phyloP scores from a whole-genome alignment of 2,329 filamentous ascomycete genomes.

The Cryphonectria parasitica region DNA sequence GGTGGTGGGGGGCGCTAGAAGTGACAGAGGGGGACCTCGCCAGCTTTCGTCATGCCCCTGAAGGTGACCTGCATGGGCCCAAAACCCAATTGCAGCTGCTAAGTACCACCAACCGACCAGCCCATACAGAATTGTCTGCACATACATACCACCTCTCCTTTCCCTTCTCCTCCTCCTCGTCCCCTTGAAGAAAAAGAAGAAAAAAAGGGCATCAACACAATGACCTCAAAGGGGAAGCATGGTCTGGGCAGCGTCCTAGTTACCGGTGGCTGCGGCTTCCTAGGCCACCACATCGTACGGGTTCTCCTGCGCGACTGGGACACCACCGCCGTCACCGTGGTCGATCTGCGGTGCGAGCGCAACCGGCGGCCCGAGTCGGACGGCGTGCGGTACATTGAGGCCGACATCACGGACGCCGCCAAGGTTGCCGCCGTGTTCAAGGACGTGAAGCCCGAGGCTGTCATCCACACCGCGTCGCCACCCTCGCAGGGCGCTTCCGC shows the following conservation, averaged over 20 bases:
- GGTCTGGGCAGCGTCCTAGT: constrained; percentile 73
- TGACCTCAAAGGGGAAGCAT: constrained; percentile 43
- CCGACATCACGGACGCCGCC: constrained; percentile 73
- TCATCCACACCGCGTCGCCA: constrained; percentile 89
- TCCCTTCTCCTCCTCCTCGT: background rate
- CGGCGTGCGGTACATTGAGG: constrained; percentile 70
- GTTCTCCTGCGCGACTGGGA: constrained; percentile 66
- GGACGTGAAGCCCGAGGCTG: constrained; percentile 73
- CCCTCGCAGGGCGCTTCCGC: constrained; percentile 56
- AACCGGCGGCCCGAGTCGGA: constrained; percentile 65
- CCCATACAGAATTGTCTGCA: background rate
- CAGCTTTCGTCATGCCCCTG: background rate
- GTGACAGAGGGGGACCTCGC: background rate
- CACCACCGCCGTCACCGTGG: constrained; percentile 63
- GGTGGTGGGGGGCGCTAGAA: background rate
- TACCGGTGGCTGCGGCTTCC: constrained; percentile 82
- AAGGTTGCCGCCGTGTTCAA: constrained; percentile 67
- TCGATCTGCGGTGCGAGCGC: constrained; percentile 72
- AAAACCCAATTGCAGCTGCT: constrained; percentile 2
- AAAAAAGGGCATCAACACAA: constrained; percentile 21
- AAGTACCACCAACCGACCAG: background rate
- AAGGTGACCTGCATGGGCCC: background rate
- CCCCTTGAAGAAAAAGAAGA: background rate
- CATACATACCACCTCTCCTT: background rate
- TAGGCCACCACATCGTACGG: constrained; percentile 81